Evolutionary conservation across 2,329 filamentous ascomycete genomes (phyloP), one percentile per base, ranked within the genome.

Genomic region (Aspergillus sp.): DNA sequence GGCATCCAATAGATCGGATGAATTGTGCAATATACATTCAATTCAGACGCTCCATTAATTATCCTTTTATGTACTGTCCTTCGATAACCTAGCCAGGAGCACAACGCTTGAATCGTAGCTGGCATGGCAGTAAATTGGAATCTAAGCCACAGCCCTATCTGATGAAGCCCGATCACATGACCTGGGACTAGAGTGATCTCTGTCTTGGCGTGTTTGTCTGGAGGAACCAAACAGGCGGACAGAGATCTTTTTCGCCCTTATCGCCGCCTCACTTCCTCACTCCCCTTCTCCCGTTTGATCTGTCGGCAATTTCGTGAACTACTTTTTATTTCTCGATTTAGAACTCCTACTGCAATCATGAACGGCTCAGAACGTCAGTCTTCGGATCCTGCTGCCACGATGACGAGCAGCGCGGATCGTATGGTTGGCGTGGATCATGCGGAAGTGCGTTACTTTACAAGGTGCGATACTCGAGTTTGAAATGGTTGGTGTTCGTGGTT

Each of bases 391-490:
- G 29, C 51, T 34, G 43, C 41, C 29, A 44, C 43, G 30, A 58
- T 51, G 33, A 45, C 55, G 37, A 63, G 59, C 51, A 65, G 61
- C 35, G 64, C 64, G 40, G 66, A 69, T 43, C 57, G 62, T 40
- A 65, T 68, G 63, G 61, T 62, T 20, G 65, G 63, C 50, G 80
- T 94, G 74, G 82, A 84, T 60, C 88, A 94, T 68, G 91, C 88
- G 44, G 91, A 98, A 72, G 86, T 93, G 64, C 91, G 96, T 66
- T 98, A 96, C 72, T 96, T 96, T 71, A 96, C 95, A 69, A 94
- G 86, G 88, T 93, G 36, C 1, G 2, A 15, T 30, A 32, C 15
- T 25, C 6, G 13, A 14, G 17, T 24, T 5, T 11, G 25, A 26
- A 12, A 7, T 16, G 15, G n/a, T 29, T 12, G 19, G 6, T 39